A percentile compares a stretch with the other conserved stretches of the same genome.
These are phyloP conservation scores for Calonectria crousiana DNA, from an alignment of 2,329 filamentous ascomycete species.

Conservation along the genomic window DNA sequence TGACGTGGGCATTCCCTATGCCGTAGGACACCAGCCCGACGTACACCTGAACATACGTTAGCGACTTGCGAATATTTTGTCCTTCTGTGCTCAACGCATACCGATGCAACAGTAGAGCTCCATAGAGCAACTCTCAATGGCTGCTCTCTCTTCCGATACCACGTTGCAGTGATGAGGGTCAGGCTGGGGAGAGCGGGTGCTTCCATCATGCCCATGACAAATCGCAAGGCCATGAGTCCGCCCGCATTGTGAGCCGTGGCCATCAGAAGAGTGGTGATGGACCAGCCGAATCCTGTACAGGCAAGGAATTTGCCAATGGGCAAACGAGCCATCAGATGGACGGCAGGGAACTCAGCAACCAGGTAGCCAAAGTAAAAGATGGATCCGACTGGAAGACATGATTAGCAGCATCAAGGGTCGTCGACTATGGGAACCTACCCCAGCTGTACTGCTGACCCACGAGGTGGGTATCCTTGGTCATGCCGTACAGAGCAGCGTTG, in stretches of 20 bases:
- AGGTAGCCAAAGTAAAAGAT: slow-evolving; percentile 31
- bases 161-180: slow-evolving; percentile 15
- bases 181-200: slow-evolving; percentile 22
- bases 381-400: slow-evolving; percentile 8
- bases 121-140: slow-evolving; percentile 20
- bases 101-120: slow-evolving; percentile 18
- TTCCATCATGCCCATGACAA: slow-evolving; percentile 42
- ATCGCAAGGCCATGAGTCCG: slow-evolving; percentile 38
- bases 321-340: background rate
- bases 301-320: background rate
- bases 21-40: slow-evolving; percentile 46
- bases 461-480: slow-evolving; percentile 17
- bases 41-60: slow-evolving; percentile 22
- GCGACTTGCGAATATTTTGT: background rate
- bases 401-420: background rate
- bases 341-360: background rate
- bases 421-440: background rate
- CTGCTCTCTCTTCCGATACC: slow-evolving; percentile 24
- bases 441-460: slow-evolving; percentile 28
- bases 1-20: slow-evolving; percentile 43
- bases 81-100: background rate
- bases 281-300: slow-evolving; percentile 30
- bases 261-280: slow-evolving; percentile 41
- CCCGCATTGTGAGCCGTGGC: slow-evolving; percentile 51
- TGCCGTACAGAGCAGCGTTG: slow-evolving; percentile 28